phyloP scores from a whole-genome alignment of 2,329 filamentous ascomycete genomes.

The Sporothrix brasiliensis region DNA sequence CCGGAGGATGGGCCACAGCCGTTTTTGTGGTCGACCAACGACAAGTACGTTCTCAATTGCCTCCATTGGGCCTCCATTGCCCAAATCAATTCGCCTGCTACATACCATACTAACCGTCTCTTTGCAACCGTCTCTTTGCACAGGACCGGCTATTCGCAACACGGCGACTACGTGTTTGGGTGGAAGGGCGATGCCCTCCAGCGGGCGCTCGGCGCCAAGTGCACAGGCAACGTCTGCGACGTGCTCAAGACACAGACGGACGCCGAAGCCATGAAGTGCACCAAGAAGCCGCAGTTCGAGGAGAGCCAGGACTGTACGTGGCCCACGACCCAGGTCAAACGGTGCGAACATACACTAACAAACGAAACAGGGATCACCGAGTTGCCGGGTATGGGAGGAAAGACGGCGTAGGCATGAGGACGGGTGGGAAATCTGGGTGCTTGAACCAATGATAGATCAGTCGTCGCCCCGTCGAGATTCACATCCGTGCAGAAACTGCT shows the following conservation, averaged over 20 bases:
- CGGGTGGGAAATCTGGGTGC: background rate
- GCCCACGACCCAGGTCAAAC: slow-evolving; percentile 46
- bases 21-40: slow-evolving; percentile 38
- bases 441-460: too few species aligned
- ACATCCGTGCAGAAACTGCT: too few species aligned
- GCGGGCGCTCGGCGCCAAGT: slow-evolving; percentile 36
- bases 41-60: slow-evolving; percentile 15
- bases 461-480: too few species aligned
- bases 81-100: too few species aligned
- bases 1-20: slow-evolving; percentile 44
- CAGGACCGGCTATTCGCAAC: slow-evolving; percentile 36
- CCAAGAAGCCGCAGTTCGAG: slow-evolving; percentile 36
- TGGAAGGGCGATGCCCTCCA: slow-evolving; percentile 38
- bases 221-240: slow-evolving; percentile 36
- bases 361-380: slow-evolving; percentile 28
- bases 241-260: slow-evolving; percentile 36
- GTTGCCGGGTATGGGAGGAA: slow-evolving; percentile 28
- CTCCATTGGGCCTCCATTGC: too few species aligned
- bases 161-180: slow-evolving; percentile 38
- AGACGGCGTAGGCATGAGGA: background rate
- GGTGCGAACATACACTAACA: slow-evolving; percentile 38
- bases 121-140: too few species aligned
- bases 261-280: slow-evolving; percentile 36
- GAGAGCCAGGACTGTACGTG: slow-evolving; percentile 33
- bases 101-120: too few species aligned